Percentiles rank a stretch among this genome's conserved stretches.
phyloP scores from a whole-genome alignment of 2,329 filamentous ascomycete species.

The Sporothrix luriei region DNA sequence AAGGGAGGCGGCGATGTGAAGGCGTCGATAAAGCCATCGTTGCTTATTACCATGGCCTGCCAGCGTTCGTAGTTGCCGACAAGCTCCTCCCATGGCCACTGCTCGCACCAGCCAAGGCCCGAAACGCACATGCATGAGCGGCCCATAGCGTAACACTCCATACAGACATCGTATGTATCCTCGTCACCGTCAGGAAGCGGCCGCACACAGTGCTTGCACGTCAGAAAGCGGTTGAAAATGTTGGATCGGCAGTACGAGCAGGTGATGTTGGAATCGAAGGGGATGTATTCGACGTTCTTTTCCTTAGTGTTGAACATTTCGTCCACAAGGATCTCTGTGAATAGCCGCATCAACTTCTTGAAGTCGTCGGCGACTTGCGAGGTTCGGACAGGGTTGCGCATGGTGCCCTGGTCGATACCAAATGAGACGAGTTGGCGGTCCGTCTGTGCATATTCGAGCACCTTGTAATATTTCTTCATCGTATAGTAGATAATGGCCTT shows the following conservation, averaged over 20 bases:
- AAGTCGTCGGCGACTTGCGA: slow-evolving; percentile 82
- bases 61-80: slow-evolving; percentile 78
- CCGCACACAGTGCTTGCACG: slow-evolving; percentile 80
- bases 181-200: slow-evolving; percentile 67
- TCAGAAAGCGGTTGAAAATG: slow-evolving; percentile 95
- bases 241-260: slow-evolving; percentile 96
- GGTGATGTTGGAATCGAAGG: slow-evolving; percentile 87
- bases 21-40: slow-evolving; percentile 68
- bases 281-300: slow-evolving; percentile 71
- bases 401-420: slow-evolving; percentile 51
- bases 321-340: slow-evolving; percentile 75
- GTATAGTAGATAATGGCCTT: slow-evolving; percentile 94
- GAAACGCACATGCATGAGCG: slow-evolving; percentile 89
- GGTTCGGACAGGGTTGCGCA: slow-evolving; percentile 49
- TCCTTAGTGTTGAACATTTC: slow-evolving; percentile 81
- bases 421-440: slow-evolving; percentile 50
- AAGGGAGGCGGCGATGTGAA: slow-evolving; percentile 70
- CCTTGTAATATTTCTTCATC: slow-evolving; percentile 73
- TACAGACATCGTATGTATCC: slow-evolving; percentile 92
- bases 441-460: slow-evolving; percentile 59
- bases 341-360: slow-evolving; percentile 75
- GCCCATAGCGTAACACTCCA: slow-evolving; percentile 99
- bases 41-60: slow-evolving; percentile 74
- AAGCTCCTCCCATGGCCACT: slow-evolving; percentile 83
- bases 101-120: slow-evolving; percentile 85